Evolutionary conservation across 2,329 filamentous ascomycete genomes (phyloP), one percentile per base, ranked within the genome.

Genomic region (Pseudogymnoascus sp.): DNA sequence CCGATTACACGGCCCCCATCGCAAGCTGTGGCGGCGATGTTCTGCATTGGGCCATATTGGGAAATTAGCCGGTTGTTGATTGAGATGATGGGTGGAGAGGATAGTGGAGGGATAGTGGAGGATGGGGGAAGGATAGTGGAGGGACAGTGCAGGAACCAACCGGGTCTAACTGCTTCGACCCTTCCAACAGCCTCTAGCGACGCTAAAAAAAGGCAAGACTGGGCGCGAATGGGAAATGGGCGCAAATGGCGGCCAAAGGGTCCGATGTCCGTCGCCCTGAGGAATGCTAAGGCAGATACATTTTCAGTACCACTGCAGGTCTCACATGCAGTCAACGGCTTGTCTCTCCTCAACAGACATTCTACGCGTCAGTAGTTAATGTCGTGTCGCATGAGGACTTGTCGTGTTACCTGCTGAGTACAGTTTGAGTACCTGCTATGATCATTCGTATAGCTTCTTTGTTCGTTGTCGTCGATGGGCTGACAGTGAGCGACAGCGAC

Each of bases 21-120:
- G 9, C 9, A 19, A 55, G 9, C 4, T 55, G 49, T 55, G 49
- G 49, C 49, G 49, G 49, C 49, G 49, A 33, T 55, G 49, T 55
- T 55, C 49, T 55, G 28, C n/a, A 33, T 55, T 55, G 49, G n/a
- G 49, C 9, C 28, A 55, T 55, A 55, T 55, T 55, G 49, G 49
- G 49, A 55, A 55, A 55, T 55, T 33, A 55, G 49, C 14, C 45
- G n/a, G 45, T 12, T 6, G 12, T 23, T 45, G 41, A 45, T 45
- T 45, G 42, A 28, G 23, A 25, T 49, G 42, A 49, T 3, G 16
- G 49, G 28, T 55, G 49, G 49, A 22, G 41, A 19, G 41, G 11
- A 2, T 11, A 42, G 39, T 23, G 39, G 39, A 42, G 16, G 4
- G 38, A 22, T 41, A 38, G 28, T 25, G n/a, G n/a, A 39, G 38